These are phyloP conservation scores for Solanum arcanum DNA, from an alignment of 257 asterid genomes.

Conservation along the genomic window DNA sequence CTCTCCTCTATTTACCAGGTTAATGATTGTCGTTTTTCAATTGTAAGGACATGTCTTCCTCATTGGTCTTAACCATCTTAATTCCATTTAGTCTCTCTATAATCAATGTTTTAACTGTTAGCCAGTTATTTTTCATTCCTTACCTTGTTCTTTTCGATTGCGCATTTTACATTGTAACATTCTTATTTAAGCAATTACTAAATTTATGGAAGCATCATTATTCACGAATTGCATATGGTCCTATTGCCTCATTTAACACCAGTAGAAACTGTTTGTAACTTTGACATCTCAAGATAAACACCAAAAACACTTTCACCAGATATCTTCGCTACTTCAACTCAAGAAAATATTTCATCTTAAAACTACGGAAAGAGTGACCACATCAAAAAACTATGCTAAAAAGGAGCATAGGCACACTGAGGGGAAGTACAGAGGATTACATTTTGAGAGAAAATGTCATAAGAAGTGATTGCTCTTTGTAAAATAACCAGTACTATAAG, in stretches of 20 bases:
- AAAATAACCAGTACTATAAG: not conserved
- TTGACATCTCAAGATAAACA: not conserved
- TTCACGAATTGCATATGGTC: not conserved
- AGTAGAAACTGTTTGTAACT: not conserved
- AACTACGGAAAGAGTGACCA: not conserved
- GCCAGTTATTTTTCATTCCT: not conserved
- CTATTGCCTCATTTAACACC: not conserved
- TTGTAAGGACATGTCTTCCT: not conserved
- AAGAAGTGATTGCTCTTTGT: not conserved
- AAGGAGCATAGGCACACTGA: not conserved
- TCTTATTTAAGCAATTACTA: not conserved
- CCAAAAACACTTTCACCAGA: not conserved
- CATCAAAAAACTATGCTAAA: not conserved
- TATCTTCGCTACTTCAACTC: not conserved
- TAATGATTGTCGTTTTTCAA: not conserved
- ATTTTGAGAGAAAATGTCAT: not conserved
- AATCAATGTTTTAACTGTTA: not conserved
- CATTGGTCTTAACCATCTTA: not conserved
- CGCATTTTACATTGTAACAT: not conserved
- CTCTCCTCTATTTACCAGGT: not conserved
- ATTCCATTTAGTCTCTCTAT: not conserved
- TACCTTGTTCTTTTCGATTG: not conserved
- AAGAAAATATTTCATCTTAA: not conserved
- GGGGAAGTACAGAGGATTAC: not conserved
- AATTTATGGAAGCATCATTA: not conserved